Evolutionary conservation across 2,329 filamentous ascomycete genomes (phyloP), one percentile per base, ranked within the genome.

Genomic region (Ophiocordyceps sinensis): DNA sequence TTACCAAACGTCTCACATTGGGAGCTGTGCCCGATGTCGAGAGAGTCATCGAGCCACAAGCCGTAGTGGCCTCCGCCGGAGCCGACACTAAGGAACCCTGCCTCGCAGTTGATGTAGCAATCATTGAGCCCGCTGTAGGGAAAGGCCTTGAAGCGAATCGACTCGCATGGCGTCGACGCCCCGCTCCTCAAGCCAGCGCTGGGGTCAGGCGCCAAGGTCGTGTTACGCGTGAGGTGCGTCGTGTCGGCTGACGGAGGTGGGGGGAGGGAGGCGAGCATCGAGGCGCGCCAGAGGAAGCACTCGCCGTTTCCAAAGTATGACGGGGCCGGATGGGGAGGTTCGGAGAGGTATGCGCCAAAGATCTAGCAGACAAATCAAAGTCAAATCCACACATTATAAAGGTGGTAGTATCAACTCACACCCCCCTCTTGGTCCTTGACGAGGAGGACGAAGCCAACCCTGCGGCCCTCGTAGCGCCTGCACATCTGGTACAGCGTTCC

Each of bases 281-380:
- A 79, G 28, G 76, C 73, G 15, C 78, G 61, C 56, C 75, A 80
- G 45, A 80, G 73, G 38, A 82, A 98, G 62, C 89, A 96, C 62
- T 98, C 91, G 53, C 91, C 91, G 12, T 86, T 95, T 53, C 91
- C 91, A 60, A 85, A 98, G 67, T 94, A 98, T 47, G 88, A 83
- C 3, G 85, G 65, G 1, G 77, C 69, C 0, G 86, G 85, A 51
- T 82, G 84, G 11, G 89, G 88, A 39, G 83, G 71, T 58, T 98
- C 89, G 40, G 86, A 93, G 41, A 96, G 76, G 60, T 96, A 96
- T 41, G 88, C 88, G 55, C 91, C 91, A 58, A 98, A 98, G 35
- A 86, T 73, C 74, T 81, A 47, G 23, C 35, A 4, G 28, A 21
- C 31, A 9, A n/a, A n/a, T n/a, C n/a, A 32, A 11, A 40, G 29